Evolutionary conservation across 2,329 filamentous ascomycete genomes (phyloP).

Genomic region (Aspergillus fumigatiaffinis): DNA sequence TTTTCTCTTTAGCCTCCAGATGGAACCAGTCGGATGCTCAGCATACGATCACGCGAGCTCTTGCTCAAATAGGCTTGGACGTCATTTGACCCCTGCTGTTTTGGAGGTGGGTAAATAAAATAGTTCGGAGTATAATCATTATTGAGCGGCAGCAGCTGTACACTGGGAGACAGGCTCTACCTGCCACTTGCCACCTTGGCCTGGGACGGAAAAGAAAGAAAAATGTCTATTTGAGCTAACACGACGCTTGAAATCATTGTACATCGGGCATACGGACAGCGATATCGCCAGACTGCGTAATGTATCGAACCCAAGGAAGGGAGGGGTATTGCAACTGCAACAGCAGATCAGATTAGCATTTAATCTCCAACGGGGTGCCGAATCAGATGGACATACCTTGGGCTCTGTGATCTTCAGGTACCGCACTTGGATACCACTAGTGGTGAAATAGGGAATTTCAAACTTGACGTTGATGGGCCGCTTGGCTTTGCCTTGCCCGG

Average conservation of each 20-base stretch:
- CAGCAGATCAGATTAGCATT: neutral
- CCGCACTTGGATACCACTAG: slow-evolving; percentile 94
- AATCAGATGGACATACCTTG: slow-evolving; percentile 62
- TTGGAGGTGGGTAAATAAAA: neutral
- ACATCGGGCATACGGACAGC: slow-evolving; percentile 91
- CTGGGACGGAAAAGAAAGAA: neutral
- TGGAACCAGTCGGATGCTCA: neutral
- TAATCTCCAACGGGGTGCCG: neutral
- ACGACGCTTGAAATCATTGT: slow-evolving; percentile 50
- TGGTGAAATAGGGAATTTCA: slow-evolving; percentile 99
- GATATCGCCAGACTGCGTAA: slow-evolving; percentile 96
- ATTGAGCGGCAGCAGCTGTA: neutral
- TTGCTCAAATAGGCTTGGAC: neutral
- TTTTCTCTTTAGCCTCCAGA: neutral
- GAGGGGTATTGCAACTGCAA: slow-evolving; percentile 94
- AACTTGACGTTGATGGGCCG: slow-evolving; percentile 98
- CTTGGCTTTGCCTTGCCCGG: slow-evolving; percentile 83
- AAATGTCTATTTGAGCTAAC: slow-evolving; percentile 4
- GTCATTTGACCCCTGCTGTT: neutral
- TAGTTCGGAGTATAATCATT: neutral
- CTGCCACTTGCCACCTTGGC: no score
- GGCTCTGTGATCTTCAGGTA: slow-evolving; percentile 99
- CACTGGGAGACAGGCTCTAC: slow-evolving; percentile 1
- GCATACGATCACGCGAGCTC: neutral
- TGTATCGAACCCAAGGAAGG: slow-evolving; percentile 96